Base-by-base conservation (phyloP, 352 stramenopile genomes). In the Phytophthora citricola region DNA sequence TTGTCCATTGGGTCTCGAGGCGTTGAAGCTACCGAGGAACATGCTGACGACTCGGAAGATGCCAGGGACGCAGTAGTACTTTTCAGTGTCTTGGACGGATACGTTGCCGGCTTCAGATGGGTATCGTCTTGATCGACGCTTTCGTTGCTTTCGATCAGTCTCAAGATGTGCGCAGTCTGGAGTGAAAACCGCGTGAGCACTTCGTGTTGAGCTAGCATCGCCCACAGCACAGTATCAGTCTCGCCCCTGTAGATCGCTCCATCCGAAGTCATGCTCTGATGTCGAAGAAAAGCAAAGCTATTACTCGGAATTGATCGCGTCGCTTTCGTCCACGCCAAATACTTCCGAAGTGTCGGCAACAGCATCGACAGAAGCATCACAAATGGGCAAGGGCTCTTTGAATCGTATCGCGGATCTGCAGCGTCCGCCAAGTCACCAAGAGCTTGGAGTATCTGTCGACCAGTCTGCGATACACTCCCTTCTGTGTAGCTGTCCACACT, bases 311-410 rank as follows among this genome's bases (percentile, higher is more conserved):
- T 17, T 6, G 48, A 40, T 26, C 79, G 76, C 1, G 70, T 87
- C 14, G 63, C 57, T 40, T 75, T 32, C 24, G 83, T 74, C 72
- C 72, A 92, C 5, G 69, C 52, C n/a, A 89, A 40, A 22, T 87
- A 79, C 50, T 89, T 89, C 26, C 80, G 76, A 46, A 92, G 68
- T 38, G 68, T 71, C 45, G 83, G 81, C 32, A 89, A 17, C 10
- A 88, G 12, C 39, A 88, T 79, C 0, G 83, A 90, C 2, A 92
- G 57, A 41, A 89, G 53, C 81, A 91, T 91, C 44, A 88, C 81
- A 48, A 88, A 89, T 38, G 83, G 80, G 45, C 67, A 72, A 5
- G 54, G 22, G 46, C 27, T 61, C 43, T 52, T 60, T 43, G 50
- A 34, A 15, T 49, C 38, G 15, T 12, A 68, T 2, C 53, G 62